Conservation (phyloP, 306 rosid species). For the Lotus japonicus region DNA sequence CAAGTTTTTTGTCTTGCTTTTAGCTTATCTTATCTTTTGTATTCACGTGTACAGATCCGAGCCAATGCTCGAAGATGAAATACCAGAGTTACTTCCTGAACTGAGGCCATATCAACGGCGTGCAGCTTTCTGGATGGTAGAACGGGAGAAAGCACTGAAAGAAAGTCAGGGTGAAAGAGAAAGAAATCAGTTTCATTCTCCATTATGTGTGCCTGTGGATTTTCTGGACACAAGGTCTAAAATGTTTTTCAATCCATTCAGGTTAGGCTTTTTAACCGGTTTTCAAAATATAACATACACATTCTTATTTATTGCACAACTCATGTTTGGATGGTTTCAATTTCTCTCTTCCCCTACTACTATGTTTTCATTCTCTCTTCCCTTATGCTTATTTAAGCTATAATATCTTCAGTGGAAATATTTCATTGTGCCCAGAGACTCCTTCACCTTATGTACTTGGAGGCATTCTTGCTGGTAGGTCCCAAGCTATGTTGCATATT, state of each 20-base stretch:
- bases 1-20: background rate
- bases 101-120: conserved; percentile 89
- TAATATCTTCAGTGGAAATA: conserved; percentile 68
- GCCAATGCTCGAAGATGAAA: conserved; percentile 67
- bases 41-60: conserved; percentile 48
- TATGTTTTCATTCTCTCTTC: conserved; percentile 19
- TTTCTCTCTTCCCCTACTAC: background rate
- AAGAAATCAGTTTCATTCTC: conserved; percentile 48
- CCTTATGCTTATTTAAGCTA: conserved; percentile 24
- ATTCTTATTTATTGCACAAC: conserved; percentile 5
- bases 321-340: conserved; percentile 11
- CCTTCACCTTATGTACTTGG: conserved; percentile 57
- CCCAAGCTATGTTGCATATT: conserved; percentile 25
- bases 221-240: conserved; percentile 54
- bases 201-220: conserved; percentile 69
- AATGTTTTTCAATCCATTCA: conserved; percentile 91
- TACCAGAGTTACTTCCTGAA: conserved; percentile 78
- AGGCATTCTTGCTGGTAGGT: conserved; percentile 96
- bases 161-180: conserved; percentile 39
- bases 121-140: conserved; percentile 95
- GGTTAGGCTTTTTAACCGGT: conserved; percentile 39
- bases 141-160: conserved; percentile 57
- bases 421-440: conserved; percentile 58
- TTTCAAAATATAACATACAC: background rate
- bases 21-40: conserved; percentile 24